A percentile compares a stretch with the other conserved stretches of the same genome.
These are phyloP conservation scores for Prinsepia uniflora DNA, from an alignment of 306 rosid species.

Conservation along the genomic window DNA sequence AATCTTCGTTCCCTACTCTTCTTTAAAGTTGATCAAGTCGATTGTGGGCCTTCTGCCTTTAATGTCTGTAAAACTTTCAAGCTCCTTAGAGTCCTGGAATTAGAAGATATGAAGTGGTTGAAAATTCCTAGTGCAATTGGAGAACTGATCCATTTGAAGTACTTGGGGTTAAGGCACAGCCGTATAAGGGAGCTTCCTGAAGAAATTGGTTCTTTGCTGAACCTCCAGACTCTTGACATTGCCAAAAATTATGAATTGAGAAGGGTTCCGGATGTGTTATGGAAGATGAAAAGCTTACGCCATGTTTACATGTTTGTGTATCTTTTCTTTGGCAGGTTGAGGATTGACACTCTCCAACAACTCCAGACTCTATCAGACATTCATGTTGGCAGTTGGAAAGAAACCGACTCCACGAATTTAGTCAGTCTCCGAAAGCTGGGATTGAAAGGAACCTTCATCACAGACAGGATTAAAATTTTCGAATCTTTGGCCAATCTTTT, in stretches of 20 bases:
- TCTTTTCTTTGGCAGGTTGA: not conserved
- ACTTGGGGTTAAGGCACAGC: constrained; percentile 9
- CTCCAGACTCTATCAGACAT: constrained; percentile 8
- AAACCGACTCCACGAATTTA: not conserved
- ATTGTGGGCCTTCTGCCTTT: not conserved
- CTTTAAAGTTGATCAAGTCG: not conserved
- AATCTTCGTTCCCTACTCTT: constrained; percentile 5
- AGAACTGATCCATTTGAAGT: constrained; percentile 12
- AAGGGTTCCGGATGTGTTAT: not conserved
- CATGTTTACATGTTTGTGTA: not conserved
- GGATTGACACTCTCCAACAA: constrained; percentile 7
- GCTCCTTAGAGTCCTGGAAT: constrained; percentile 13
- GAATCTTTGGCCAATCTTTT: not conserved
- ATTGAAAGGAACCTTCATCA: constrained; percentile 4
- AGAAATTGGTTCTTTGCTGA: constrained; percentile 1
- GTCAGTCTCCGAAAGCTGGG: constrained; percentile 5
- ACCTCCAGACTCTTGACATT: constrained; percentile 16
- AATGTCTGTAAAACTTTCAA: not conserved
- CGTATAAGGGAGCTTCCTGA: not conserved
- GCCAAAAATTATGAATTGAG: not conserved
- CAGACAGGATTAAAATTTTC: not conserved
- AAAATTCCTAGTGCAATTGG: not conserved
- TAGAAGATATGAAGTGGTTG: not conserved
- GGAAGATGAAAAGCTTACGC: constrained; percentile 16
- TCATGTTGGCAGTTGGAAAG: not conserved